Base-by-base conservation (phyloP, 2,329 filamentous ascomycete genomes). In the Thelonectria olida region DNA sequence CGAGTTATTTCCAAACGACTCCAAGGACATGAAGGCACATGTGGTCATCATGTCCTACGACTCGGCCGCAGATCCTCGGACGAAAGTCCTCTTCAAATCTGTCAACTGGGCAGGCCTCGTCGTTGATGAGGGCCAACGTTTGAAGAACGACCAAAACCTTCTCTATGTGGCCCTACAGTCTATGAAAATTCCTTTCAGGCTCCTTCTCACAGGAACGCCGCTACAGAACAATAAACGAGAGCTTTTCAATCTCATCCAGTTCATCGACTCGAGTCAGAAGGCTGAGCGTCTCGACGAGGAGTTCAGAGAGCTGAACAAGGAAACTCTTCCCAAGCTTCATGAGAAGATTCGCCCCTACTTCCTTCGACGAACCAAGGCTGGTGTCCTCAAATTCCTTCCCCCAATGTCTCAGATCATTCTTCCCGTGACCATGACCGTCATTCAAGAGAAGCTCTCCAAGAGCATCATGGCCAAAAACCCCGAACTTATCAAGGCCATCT, bases 31-130 rank as follows among this genome's bases (percentile, higher is more conserved):
- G 74, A 90, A 90, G 68, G 95, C 93, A 27, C 95, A 99, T 72
- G 87, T 97, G 19, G 93, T 99, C 1, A 90, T 99, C 70, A 97
- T 96, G 74, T 98, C 95, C 0, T 99, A 97, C 71, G 95, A 98
- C 72, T 91, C 93, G 8, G 92, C 93, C 34, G 84, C 90, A 38
- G 93, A 97, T 64, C 86, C 90, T 5, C 85, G 84, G 52, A 90
- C 88, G 39, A 86, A 84, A 56, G 78, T 75, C 9, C 85, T 90
- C 36, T 92, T 99, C 74, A 85, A 82, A 23, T 81, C 81, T 12
- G 87, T 97, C 20, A 88, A 88, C 41, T 99, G 96, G 96, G 88
- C 90, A 51, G 95, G 92, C 1, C 80, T 99, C 28, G 88, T 99
- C 13, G 92, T 98, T 1, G 96, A 99, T 71, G 96, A 99, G 79